Conservation (phyloP, 2,329 filamentous ascomycete species). For the Aspergillus hortae region DNA sequence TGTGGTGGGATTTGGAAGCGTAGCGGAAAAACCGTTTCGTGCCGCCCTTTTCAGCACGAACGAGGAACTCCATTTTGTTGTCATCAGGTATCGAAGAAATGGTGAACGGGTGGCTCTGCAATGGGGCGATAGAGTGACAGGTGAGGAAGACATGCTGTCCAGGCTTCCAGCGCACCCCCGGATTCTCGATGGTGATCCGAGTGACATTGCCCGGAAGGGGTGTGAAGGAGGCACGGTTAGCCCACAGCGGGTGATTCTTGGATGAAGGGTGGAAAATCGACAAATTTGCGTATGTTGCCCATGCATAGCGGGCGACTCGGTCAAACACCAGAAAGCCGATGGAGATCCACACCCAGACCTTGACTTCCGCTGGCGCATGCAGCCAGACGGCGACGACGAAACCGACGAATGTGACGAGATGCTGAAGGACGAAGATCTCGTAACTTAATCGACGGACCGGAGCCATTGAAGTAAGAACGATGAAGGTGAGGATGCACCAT, state of each 20-base stretch:
- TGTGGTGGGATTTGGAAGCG: slow-evolving; percentile 41
- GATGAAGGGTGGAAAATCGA: slow-evolving; percentile 35
- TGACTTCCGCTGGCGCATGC: slow-evolving; percentile 45
- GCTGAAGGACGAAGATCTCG: slow-evolving; percentile 54
- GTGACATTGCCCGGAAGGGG: slow-evolving; percentile 55
- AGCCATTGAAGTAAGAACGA: slow-evolving; percentile 49
- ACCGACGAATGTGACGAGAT: slow-evolving; percentile 50
- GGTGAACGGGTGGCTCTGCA: slow-evolving; percentile 64
- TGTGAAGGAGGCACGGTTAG: slow-evolving; percentile 44
- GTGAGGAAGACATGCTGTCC: slow-evolving; percentile 63
- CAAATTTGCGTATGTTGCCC: slow-evolving; percentile 39
- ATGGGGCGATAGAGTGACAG: slow-evolving; percentile 53
- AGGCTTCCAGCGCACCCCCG: slow-evolving; percentile 56
- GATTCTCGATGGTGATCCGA: slow-evolving; percentile 53
- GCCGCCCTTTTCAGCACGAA: slow-evolving; percentile 53
- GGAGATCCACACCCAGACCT: slow-evolving; percentile 46
- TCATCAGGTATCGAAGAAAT: slow-evolving; percentile 57
- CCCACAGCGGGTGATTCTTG: slow-evolving; percentile 26
- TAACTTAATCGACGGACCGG: slow-evolving; percentile 50
- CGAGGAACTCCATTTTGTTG: slow-evolving; percentile 54
- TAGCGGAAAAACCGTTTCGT: slow-evolving; percentile 51
- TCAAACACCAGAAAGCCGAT: slow-evolving; percentile 47
- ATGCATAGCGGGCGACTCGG: slow-evolving; percentile 35
- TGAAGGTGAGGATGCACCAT: slow-evolving; percentile 50
- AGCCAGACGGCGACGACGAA: slow-evolving; percentile 49